Conservation (phyloP, 345 rosid genomes). For the Citrus australasica region DNA sequence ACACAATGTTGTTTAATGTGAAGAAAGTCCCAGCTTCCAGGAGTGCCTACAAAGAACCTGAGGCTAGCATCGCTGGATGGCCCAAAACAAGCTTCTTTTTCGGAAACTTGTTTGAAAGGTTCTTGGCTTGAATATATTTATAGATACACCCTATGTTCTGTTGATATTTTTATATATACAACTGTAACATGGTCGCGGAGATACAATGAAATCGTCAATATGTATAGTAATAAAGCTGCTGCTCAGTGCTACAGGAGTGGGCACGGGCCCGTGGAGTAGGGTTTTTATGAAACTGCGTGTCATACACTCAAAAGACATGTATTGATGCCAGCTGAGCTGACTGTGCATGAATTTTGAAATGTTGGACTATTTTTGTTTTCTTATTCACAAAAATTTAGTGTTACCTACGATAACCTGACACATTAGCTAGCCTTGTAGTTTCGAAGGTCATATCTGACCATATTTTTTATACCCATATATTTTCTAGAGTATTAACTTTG, state of each 20-base stretch:
- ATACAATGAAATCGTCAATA: neutral
- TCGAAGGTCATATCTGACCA: no score
- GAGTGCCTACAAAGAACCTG: constrained; percentile 31
- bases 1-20: constrained; percentile 72
- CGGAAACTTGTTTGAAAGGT: constrained; percentile 77
- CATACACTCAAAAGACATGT: neutral
- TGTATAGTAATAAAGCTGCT: constrained; percentile 22
- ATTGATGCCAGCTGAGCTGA: neutral
- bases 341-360: neutral
- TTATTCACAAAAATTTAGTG: no score
- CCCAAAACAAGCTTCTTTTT: constrained; percentile 86
- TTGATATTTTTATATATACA: constrained; percentile 12
- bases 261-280: neutral
- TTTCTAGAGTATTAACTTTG: no score
- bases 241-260: neutral
- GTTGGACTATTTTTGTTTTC: no score
- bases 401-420: no score
- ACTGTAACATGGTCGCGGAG: constrained; percentile 8
- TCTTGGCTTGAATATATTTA: constrained; percentile 49
- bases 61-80: constrained; percentile 48
- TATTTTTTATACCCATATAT: no score
- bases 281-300: no score
- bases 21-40: constrained; percentile 52
- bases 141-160: neutral
- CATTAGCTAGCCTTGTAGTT: no score